A percentile compares a stretch with the other conserved stretches of the same genome.
Conservation (phyloP, 108 stramenopile genomes). For the Craspedostauros australis region DNA sequence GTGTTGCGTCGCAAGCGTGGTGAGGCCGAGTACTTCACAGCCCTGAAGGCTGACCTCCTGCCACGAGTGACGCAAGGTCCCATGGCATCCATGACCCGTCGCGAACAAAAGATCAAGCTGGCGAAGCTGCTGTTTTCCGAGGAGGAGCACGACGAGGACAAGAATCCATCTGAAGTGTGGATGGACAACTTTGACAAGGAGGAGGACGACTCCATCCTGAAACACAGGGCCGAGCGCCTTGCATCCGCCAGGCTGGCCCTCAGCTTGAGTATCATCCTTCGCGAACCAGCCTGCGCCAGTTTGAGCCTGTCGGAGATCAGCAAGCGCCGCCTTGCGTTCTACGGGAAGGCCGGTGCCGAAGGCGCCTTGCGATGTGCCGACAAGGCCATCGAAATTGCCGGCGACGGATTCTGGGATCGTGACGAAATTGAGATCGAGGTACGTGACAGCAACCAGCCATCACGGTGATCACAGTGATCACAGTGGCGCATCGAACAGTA, state of each 20-base stretch:
- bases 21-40: constrained; percentile 73
- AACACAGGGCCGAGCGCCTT: constrained; percentile 57
- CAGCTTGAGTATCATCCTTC: constrained; percentile 62
- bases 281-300: constrained; percentile 82
- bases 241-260: constrained; percentile 67
- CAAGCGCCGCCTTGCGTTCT: constrained; percentile 67
- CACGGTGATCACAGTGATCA: too few species aligned
- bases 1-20: constrained; percentile 80
- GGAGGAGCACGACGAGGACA: constrained; percentile 76
- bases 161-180: constrained; percentile 82
- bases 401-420: constrained; percentile 80
- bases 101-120: constrained; percentile 83
- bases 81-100: constrained; percentile 62
- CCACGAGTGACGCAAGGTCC: constrained; percentile 72
- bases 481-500: too few species aligned
- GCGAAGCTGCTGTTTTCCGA: constrained; percentile 85
- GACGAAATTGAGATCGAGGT: constrained; percentile 87
- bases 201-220: constrained; percentile 56
- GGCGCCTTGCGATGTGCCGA: constrained; percentile 80
- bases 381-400: constrained; percentile 82
- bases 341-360: constrained; percentile 73
- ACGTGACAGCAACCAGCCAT: too few species aligned
- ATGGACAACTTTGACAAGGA: constrained; percentile 43
- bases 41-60: constrained; percentile 73
- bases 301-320: constrained; percentile 83